phyloP scores from a whole-genome alignment of 495 filamentous ascomycete species.

The Daldinia concentrica region DNA sequence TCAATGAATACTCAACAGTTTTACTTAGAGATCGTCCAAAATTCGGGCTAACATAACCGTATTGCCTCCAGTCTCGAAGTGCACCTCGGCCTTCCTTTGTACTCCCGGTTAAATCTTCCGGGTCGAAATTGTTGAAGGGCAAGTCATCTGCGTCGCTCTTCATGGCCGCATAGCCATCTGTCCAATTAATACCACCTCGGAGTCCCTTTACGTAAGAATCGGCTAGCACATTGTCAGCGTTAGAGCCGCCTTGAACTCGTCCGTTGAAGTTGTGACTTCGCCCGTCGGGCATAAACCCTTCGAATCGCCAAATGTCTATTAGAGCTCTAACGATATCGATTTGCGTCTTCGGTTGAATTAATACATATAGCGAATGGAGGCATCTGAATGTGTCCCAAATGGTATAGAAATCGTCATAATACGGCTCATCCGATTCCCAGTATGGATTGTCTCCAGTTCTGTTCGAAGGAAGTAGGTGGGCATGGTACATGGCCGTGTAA shows the following conservation, averaged over 20 bases:
- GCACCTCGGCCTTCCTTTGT: slow-evolving; percentile 75
- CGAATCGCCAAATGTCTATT: slow-evolving; percentile 73
- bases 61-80: slow-evolving; percentile 69
- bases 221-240: slow-evolving; percentile 75
- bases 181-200: slow-evolving; percentile 66
- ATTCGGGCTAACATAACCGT: slow-evolving; percentile 68
- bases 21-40: slow-evolving; percentile 67
- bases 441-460: slow-evolving; percentile 72
- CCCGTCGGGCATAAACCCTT: slow-evolving; percentile 69
- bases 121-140: slow-evolving; percentile 65
- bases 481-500: slow-evolving; percentile 71
- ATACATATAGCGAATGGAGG: slow-evolving; percentile 66
- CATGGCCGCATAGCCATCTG: slow-evolving; percentile 73
- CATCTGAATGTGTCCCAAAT: slow-evolving; percentile 69
- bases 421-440: slow-evolving; percentile 71
- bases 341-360: slow-evolving; percentile 69
- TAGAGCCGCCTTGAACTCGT: slow-evolving; percentile 71
- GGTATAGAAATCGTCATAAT: slow-evolving; percentile 64
- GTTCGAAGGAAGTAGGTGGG: slow-evolving; percentile 74
- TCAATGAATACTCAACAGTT: slow-evolving; percentile 71
- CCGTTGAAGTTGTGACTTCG: slow-evolving; percentile 74
- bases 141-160: slow-evolving; percentile 69
- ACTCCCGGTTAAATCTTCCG: slow-evolving; percentile 64
- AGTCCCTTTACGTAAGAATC: slow-evolving; percentile 78
- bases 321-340: slow-evolving; percentile 70